Base-by-base conservation (phyloP, 225 moss, liverwort and hornwort species). In the Sphagnum tenellum region DNA sequence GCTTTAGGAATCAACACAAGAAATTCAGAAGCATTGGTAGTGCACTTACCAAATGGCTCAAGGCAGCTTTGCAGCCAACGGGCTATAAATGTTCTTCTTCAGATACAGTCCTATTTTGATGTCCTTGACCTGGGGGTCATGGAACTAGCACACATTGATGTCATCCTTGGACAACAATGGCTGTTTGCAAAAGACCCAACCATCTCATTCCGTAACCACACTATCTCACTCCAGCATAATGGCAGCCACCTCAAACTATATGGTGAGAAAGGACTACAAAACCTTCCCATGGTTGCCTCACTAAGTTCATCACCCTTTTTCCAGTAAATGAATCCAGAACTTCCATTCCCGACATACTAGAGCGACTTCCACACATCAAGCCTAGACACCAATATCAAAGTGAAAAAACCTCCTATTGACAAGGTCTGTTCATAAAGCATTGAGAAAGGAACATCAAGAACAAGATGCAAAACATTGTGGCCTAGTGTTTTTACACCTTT, bases 161-260 rank as follows among this genome's bases (percentile, higher is more conserved):
- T 79, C 0, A 82, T 82, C 12, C 74, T 82, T 0, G 83, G 83
- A 4, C 83, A 83, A 9, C 76, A 82, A 9, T 82, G 82, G 79
- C 7, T 79, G 12, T 82, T 73, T 7, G 76, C 76, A 0, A 83
- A 79, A 46, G 83, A 79, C 51, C 83, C 83, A 0, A 13, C n/a
- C 7, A 83, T 79, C 47, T 83, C 79, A 3, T 83, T 83, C 62
- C 76, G 79, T 3, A 62, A 74, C 62, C 83, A 83, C 48, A 83
- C 61, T 0, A 69, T 83, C 0, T 74, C 74, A 48, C 62, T 83
- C 2, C 57, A 79, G 4, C 79, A 83, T 12, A 79, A 79, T n/a
- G 74, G 74, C 48, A 74, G 64, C 57, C 74, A 61, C 4, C 83
- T 74, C 59, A 77, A 63, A 69, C 73, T 83, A 8, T 8, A 71